phyloP scores from a whole-genome alignment of 1,284 basidiomycete genomes.

The Mycena sp. region DNA sequence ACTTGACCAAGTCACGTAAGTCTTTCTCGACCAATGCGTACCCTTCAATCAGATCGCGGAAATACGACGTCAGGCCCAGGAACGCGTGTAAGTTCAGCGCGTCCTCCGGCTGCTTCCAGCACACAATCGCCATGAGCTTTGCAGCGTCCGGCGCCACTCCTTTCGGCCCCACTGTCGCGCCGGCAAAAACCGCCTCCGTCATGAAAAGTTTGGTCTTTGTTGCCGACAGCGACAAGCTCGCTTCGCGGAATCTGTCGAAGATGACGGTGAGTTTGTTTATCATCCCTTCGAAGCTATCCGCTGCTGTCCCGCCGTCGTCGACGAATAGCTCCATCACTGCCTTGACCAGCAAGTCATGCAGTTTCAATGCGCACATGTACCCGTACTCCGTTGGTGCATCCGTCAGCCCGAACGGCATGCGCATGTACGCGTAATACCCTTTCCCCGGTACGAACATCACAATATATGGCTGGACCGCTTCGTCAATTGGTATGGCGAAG shows the following conservation, averaged over 20 bases:
- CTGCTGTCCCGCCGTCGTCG: conserved; percentile 41
- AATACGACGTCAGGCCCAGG: conserved; percentile 38
- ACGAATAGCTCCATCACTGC: conserved; percentile 44
- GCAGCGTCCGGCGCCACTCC: conserved; percentile 43
- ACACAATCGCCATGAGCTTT: conserved; percentile 45
- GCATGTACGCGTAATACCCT: conserved; percentile 46
- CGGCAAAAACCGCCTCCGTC: conserved; percentile 43
- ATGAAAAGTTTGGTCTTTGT: conserved; percentile 44
- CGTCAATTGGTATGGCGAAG: conserved; percentile 43
- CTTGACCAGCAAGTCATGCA: conserved; percentile 6
- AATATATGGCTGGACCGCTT: conserved; percentile 44
- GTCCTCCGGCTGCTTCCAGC: conserved; percentile 43
- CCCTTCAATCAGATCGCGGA: conserved; percentile 38
- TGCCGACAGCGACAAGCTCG: conserved; percentile 42
- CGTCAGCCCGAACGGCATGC: conserved; percentile 35
- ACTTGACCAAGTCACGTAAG: conserved; percentile 38
- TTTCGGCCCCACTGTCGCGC: conserved; percentile 37
- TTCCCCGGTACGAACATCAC: conserved; percentile 50
- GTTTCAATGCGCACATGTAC: conserved; percentile 26
- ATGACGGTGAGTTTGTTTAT: conserved; percentile 35
- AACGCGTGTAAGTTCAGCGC: conserved; percentile 38
- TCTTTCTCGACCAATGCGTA: conserved; percentile 42
- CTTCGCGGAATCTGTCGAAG: conserved; percentile 33
- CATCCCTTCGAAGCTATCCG: conserved; percentile 36
- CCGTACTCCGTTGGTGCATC: conserved; percentile 51